Base-by-base conservation (phyloP, 495 filamentous ascomycete genomes). In the Podospora pseudopauciseta region DNA sequence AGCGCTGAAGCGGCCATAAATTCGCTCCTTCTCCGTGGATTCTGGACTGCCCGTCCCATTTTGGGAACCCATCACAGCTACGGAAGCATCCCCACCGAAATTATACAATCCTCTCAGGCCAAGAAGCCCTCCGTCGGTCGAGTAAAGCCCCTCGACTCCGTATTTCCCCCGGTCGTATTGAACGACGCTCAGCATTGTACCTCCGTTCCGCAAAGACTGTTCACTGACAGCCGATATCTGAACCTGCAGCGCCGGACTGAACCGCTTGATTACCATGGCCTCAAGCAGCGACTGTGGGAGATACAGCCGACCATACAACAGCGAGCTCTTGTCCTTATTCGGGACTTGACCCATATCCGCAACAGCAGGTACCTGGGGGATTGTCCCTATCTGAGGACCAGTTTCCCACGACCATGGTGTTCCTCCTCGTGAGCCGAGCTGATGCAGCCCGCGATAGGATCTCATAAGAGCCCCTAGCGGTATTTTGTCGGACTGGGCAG, bases 31-130 rank as follows among this genome's bases (percentile, higher is more conserved):
- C 11, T 79, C 72, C 18, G 65, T 71, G n/a, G 69, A 64, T 70
- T 59, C 60, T 67, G 39, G 68, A 72, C 19, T 73, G 71, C 18
- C 65, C 19, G 60, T 65, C 20, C 64, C 39, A 4, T 54, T 28
- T 2, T 67, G 34, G 26, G 77, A 75, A 16, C 71, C 67, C 30
- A 32, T 49, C 15, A 72, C 54, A 3, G 71, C 60, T 9, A 75
- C 53, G 23, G 81, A 75, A 30, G 86, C 84, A 73, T 97, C 91
- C 5, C 88, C 86, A 28, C 94, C 95, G 71, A 97, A 97, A 75
- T 98, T 99, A 78, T 96, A 98, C 0, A 99, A 82, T 2, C 93
- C 95, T 5, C 93, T 87, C 68, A 94, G 83, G 23, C 95, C 95
- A 70, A 98, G 84, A 18, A 98, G 84, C 4, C 92, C 91, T 30